A percentile compares a stretch with the other conserved stretches of the same genome.
phyloP scores from a whole-genome alignment of 805 yeast genomes.

The Suhomyces sp. region DNA sequence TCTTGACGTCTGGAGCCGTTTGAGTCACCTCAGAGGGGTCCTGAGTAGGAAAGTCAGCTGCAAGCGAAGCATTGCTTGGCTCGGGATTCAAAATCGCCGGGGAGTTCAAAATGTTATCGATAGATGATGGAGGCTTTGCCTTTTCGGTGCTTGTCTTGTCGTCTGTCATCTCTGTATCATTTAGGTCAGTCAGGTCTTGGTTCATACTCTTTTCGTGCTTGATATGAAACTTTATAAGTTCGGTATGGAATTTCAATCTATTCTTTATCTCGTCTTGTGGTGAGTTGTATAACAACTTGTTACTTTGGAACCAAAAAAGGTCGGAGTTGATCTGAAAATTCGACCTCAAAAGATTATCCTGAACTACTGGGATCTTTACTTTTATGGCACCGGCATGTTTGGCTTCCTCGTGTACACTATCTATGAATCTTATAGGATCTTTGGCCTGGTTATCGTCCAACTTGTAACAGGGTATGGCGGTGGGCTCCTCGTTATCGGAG shows the following conservation, averaged over 20 bases:
- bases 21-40: not conserved
- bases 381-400: slow-evolving; percentile 70
- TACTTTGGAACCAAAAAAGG: slow-evolving; percentile 50
- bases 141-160: not conserved
- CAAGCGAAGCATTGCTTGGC: not conserved
- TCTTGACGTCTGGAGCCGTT: not conserved
- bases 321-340: slow-evolving; percentile 41
- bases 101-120: not conserved
- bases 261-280: slow-evolving; percentile 39
- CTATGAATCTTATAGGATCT: slow-evolving; percentile 67
- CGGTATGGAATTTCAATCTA: slow-evolving; percentile 46
- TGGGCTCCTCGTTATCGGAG: not conserved
- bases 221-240: slow-evolving; percentile 42
- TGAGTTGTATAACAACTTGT: slow-evolving; percentile 47
- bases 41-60: not conserved
- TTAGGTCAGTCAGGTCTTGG: not conserved
- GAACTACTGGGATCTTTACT: slow-evolving; percentile 53
- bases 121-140: not conserved
- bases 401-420: slow-evolving; percentile 52
- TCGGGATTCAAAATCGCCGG: not conserved
- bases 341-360: slow-evolving; percentile 15
- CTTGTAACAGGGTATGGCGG: slow-evolving; percentile 51
- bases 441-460: slow-evolving; percentile 51
- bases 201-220: not conserved
- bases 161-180: not conserved